phyloP scores from a whole-genome alignment of 164 flowering plant species.

The Tetrastigma voinierianum region DNA sequence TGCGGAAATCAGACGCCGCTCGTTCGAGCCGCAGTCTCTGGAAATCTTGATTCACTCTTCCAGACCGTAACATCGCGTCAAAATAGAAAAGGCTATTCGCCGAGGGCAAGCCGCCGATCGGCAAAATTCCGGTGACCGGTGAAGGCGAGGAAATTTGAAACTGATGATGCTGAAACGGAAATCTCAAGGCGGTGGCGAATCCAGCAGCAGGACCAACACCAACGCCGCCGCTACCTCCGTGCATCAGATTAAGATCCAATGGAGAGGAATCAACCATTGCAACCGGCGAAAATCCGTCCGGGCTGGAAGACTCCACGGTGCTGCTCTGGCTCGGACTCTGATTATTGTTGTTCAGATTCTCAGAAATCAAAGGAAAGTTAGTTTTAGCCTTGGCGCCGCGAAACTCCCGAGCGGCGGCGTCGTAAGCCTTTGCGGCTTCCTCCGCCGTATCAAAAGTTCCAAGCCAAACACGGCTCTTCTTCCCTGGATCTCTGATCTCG shows the following conservation, averaged over 20 bases:
- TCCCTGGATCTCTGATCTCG: constrained; percentile 56
- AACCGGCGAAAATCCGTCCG: constrained; percentile 21
- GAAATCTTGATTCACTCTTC: constrained; percentile 5
- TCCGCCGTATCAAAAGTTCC: constrained; percentile 60
- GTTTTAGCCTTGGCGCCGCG: constrained; percentile 59
- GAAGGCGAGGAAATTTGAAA: not conserved
- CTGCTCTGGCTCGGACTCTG: constrained; percentile 57
- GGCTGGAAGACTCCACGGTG: constrained; percentile 51
- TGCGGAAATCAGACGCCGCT: constrained; percentile 7
- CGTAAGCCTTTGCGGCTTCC: constrained; percentile 53
- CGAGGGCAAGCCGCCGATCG: constrained; percentile 8
- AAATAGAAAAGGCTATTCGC: constrained; percentile 15
- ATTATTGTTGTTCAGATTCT: constrained; percentile 11
- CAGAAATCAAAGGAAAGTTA: constrained; percentile 34
- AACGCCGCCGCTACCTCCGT: not conserved
- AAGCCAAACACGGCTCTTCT: constrained; percentile 55
- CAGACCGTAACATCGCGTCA: constrained; percentile 22
- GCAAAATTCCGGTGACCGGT: constrained; percentile 1
- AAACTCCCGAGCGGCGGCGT: constrained; percentile 49
- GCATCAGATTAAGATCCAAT: constrained; percentile 35
- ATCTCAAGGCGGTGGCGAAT: constrained; percentile 8
- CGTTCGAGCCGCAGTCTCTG: constrained; percentile 10
- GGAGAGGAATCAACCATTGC: constrained; percentile 27
- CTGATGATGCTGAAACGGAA: constrained; percentile 30
- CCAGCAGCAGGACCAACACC: constrained; percentile 3